A percentile compares a stretch with the other conserved stretches of the same genome.
Conservation (phyloP, 1,139 yeast genomes). For the Pichia sp. region DNA sequence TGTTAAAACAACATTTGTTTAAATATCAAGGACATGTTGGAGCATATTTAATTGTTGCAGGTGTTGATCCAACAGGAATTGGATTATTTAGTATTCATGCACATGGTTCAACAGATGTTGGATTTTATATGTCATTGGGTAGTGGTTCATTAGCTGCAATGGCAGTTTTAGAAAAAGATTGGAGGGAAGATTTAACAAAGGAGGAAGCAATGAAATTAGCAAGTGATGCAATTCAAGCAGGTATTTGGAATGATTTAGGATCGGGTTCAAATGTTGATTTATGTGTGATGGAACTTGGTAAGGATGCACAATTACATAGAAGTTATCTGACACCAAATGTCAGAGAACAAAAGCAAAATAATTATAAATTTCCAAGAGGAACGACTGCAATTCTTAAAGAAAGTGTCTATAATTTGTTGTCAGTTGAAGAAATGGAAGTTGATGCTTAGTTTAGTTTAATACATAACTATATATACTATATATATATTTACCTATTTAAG, state of each 20-base stretch:
- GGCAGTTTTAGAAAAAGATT: constrained; percentile 89
- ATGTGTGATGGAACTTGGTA: constrained; percentile 91
- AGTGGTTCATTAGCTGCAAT: constrained; percentile 98
- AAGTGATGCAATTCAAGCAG: constrained; percentile 90
- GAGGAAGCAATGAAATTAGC: constrained; percentile 89
- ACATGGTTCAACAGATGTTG: constrained; percentile 95
- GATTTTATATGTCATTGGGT: constrained; percentile 86
- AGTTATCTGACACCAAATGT: constrained; percentile 88
- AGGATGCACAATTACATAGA: constrained; percentile 77
- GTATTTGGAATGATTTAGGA: constrained; percentile 98
- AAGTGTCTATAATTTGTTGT: constrained; percentile 57
- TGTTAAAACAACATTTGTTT: constrained; percentile 91
- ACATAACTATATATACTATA: not conserved
- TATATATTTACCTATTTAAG: constrained; percentile 5
- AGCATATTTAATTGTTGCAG: constrained; percentile 94
- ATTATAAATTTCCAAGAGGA: constrained; percentile 83
- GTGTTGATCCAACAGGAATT: constrained; percentile 94
- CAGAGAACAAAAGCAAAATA: constrained; percentile 71
- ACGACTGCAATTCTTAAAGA: constrained; percentile 79
- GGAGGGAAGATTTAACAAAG: constrained; percentile 70
- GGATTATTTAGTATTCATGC: constrained; percentile 92
- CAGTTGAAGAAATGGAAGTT: constrained; percentile 49
- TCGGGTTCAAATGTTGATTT: constrained; percentile 97
- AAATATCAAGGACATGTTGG: constrained; percentile 97
- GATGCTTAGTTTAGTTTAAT: constrained; percentile 1